phyloP scores from a whole-genome alignment of 345 rosid species.

The Acer saccharum region DNA sequence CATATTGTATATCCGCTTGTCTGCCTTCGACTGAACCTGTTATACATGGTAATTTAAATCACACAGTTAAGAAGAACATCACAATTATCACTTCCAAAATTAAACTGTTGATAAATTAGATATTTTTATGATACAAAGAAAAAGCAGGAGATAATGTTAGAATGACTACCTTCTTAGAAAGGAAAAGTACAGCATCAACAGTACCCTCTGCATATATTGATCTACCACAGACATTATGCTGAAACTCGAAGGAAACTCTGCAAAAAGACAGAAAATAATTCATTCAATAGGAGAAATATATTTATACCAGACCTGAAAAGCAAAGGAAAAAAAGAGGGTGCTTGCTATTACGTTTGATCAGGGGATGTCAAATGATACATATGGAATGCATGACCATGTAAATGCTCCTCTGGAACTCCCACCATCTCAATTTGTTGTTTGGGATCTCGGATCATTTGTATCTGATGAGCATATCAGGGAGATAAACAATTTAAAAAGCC shows the following conservation, averaged over 20 bases:
- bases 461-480: conserved; percentile 32
- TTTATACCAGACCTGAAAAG: not conserved
- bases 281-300: not conserved
- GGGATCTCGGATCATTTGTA: conserved; percentile 87
- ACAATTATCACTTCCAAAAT: not conserved
- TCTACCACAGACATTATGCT: conserved; percentile 95
- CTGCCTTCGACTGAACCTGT: conserved; percentile 69
- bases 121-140: not conserved
- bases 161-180: conserved; percentile 73
- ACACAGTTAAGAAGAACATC: not conserved
- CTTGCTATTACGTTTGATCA: conserved; percentile 65
- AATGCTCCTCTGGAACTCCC: conserved; percentile 86
- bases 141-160: conserved; percentile 3
- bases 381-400: conserved; percentile 93
- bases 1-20: conserved; percentile 78
- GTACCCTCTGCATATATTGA: conserved; percentile 97
- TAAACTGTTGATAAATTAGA: not conserved
- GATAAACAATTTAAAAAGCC: not conserved
- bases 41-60: not conserved
- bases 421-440: conserved; percentile 80
- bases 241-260: conserved; percentile 96
- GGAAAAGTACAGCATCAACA: conserved; percentile 81
- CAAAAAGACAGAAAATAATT: conserved; percentile 10
- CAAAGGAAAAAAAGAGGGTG: not conserved
- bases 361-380: conserved; percentile 88